Percentiles rank a stretch among this genome's conserved stretches.
Conservation (phyloP, 2,329 filamentous ascomycete species). For the Tolypocladium endophyticum region DNA sequence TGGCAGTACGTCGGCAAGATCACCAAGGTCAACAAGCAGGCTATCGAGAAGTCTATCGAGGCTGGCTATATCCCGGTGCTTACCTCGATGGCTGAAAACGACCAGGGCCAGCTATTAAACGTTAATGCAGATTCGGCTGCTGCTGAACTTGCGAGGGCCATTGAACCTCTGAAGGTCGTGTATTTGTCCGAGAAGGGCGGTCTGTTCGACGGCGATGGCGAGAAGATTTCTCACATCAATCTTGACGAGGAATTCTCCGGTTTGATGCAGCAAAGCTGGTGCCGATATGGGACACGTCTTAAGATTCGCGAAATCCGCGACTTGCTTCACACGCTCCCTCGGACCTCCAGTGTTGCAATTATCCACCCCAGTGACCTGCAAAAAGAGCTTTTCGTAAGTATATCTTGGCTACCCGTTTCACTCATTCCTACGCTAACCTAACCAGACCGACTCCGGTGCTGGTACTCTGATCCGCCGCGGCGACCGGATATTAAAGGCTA, state of each 20-base stretch:
- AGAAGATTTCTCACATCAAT: constrained; percentile 96
- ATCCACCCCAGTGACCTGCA: constrained; percentile 94
- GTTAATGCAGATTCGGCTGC: constrained; percentile 97
- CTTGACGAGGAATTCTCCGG: constrained; percentile 92
- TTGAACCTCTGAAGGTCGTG: constrained; percentile 94
- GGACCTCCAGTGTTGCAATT: constrained; percentile 90
- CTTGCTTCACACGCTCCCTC: constrained; percentile 75
- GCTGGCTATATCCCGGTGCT: constrained; percentile 87
- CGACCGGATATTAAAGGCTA: constrained; percentile 73
- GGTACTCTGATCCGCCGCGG: constrained; percentile 88
- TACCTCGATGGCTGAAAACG: constrained; percentile 91
- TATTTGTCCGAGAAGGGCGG: constrained; percentile 98
- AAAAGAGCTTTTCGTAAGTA: constrained; percentile 92
- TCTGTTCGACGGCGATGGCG: constrained; percentile 81
- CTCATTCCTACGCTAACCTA: too few relatives aligned
- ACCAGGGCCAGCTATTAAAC: constrained; percentile 86
- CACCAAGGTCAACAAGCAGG: constrained; percentile 78
- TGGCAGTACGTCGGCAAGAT: constrained; percentile 95
- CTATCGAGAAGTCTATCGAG: constrained; percentile 84
- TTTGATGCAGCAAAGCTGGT: constrained; percentile 90
- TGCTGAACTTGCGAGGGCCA: constrained; percentile 76
- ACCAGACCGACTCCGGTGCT: constrained; percentile 90
- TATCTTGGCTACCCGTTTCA: too few relatives aligned
- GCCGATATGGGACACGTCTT: constrained; percentile 83
- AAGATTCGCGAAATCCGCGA: constrained; percentile 99